Percentiles rank a stretch among this genome's conserved stretches.
These are phyloP conservation scores for Pueraria montana DNA, from an alignment of 306 rosid genomes.

Conservation along the genomic window DNA sequence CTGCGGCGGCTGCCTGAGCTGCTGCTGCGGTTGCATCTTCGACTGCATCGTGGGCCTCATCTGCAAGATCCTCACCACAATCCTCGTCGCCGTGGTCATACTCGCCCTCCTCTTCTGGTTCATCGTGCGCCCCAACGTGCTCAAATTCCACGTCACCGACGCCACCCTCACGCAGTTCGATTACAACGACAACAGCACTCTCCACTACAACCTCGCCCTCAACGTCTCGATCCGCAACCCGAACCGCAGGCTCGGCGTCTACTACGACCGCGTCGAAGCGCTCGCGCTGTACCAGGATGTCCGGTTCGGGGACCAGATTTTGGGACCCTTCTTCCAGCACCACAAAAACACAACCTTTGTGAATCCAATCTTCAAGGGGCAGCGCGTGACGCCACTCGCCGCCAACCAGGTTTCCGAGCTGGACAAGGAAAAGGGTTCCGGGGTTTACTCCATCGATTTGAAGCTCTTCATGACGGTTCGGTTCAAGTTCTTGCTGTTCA, in stretches of 20 bases:
- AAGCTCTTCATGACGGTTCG: slow-evolving; percentile 53
- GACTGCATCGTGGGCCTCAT: slow-evolving; percentile 56
- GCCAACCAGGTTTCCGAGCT: not conserved
- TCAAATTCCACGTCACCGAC: slow-evolving; percentile 59
- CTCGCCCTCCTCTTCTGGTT: slow-evolving; percentile 58
- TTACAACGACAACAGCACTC: slow-evolving; percentile 49
- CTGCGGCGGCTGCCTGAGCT: slow-evolving; percentile 43
- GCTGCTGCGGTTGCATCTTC: slow-evolving; percentile 62
- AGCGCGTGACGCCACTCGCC: slow-evolving; percentile 13
- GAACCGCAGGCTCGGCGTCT: slow-evolving; percentile 60
- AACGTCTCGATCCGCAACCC: slow-evolving; percentile 72
- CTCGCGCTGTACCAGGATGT: slow-evolving; percentile 56
- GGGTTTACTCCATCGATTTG: slow-evolving; percentile 54
- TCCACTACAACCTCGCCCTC: slow-evolving; percentile 58
- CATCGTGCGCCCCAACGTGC: slow-evolving; percentile 62
- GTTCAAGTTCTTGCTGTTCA: slow-evolving; percentile 54
- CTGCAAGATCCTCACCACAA: slow-evolving; percentile 47
- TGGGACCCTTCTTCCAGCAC: slow-evolving; percentile 57
- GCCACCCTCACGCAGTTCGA: slow-evolving; percentile 66
- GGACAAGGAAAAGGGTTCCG: slow-evolving; percentile 44
- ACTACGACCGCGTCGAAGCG: slow-evolving; percentile 65
- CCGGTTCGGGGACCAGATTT: slow-evolving; percentile 29
- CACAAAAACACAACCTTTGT: slow-evolving; percentile 51
- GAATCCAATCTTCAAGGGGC: slow-evolving; percentile 44
- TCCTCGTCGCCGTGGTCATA: slow-evolving; percentile 47